Base-by-base conservation (phyloP, 169 alveolate genomes). In the Eimeria maxima region DNA sequence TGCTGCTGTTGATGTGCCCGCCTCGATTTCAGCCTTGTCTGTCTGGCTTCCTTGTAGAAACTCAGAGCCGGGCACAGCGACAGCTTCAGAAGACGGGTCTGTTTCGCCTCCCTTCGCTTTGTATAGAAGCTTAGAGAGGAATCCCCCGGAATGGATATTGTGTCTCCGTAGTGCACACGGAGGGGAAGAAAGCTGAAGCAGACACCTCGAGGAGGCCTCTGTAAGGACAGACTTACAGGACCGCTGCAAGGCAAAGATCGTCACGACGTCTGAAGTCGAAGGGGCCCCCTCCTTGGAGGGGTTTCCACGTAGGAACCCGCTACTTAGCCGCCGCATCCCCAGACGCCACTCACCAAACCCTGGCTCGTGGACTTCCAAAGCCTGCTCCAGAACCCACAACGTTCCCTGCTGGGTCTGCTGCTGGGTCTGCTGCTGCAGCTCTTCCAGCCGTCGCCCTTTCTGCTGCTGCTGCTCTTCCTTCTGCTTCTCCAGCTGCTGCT, bases 331-430 rank as follows among this genome's bases (percentile, higher is more conserved):
- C 47, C 90, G 71, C 44, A 53, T 13, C 6, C 55, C 44, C 73
- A 81, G n/a, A 50, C 69, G 73, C 90, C 90, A 81, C 47, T 81
- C 90, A 50, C 90, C 90, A 24, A 47, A 81, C n/a, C 53, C 90
- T 3, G 90, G 90, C 53, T 81, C 90, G 3, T 73, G 90, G n/a
- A 81, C 73, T 50, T 81, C 90, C 13, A 81, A 24, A 13, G 50
- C 74, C 55, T 81, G 90, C 33, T 53, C 73, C 0, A 81, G 55
- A 38, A 81, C 74, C 90, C 90, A 81, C 42, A 81, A 42, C 73
- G 33, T 33, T 50, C 71, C 73, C 18, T 69, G 80, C 80, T 60
- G n/a, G 27, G 11, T 11, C 71, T 50, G 53, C 47, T 53, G 45
- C 73, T 42, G 63, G 20, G 14, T 14, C 55, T 29, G 88, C 44